Percentiles rank a stretch among this genome's conserved stretches.
These are phyloP conservation scores for Candida wancherniae DNA, from an alignment of 805 yeast species.

Conservation along the genomic window DNA sequence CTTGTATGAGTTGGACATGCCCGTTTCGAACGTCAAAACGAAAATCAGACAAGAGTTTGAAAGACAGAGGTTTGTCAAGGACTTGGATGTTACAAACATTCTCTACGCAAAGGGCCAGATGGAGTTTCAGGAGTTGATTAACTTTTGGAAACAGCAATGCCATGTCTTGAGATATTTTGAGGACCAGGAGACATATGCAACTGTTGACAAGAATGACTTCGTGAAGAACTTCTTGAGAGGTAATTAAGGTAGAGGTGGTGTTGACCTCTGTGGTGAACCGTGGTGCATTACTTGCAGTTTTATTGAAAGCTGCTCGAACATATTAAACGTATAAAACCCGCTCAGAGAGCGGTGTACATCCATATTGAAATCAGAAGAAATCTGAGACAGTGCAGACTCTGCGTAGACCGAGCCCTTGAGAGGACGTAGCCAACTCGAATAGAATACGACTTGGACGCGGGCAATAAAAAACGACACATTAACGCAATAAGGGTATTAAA, in stretches of 20 bases:
- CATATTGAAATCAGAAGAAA: too few relatives aligned
- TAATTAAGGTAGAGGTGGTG: conserved; percentile 26
- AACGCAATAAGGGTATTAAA: conserved; percentile 8
- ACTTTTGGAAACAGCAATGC: conserved; percentile 87
- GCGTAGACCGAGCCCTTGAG: too few relatives aligned
- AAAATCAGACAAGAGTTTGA: conserved; percentile 87
- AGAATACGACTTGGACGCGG: too few relatives aligned
- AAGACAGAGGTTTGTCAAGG: conserved; percentile 70
- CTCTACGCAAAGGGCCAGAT: conserved; percentile 78
- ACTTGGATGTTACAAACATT: conserved; percentile 60
- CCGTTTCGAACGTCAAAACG: conserved; percentile 73
- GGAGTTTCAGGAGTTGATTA: conserved; percentile 85
- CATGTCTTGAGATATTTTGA: conserved; percentile 81
- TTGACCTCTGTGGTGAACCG: too few relatives aligned
- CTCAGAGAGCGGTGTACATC: too few relatives aligned
- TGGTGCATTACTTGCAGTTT: too few relatives aligned
- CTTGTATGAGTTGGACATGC: conserved; percentile 69
- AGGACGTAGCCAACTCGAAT: too few relatives aligned
- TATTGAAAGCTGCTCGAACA: too few relatives aligned
- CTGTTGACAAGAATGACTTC: conserved; percentile 55
- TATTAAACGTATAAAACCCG: too few relatives aligned
- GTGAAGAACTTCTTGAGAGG: conserved; percentile 73
- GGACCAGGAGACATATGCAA: conserved; percentile 53
- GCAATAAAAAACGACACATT: neutral
- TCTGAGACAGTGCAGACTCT: too few relatives aligned